Evolutionary conservation across 225 moss, liverwort and hornwort genomes (phyloP).

Genomic region (Climacium dendroides): DNA sequence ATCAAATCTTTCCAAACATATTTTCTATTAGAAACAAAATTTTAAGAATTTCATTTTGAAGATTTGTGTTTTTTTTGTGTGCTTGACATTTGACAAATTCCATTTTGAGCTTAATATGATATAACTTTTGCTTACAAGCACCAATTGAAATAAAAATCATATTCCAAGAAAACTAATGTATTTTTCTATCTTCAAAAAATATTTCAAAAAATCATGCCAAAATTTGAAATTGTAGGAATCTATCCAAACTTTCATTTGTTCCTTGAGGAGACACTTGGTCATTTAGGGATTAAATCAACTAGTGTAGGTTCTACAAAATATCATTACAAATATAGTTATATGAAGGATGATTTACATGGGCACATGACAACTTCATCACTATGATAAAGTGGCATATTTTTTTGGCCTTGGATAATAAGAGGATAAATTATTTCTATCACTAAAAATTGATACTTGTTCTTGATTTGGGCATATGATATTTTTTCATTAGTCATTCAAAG

Average conservation of each 20-base stretch:
- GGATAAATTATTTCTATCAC: too few species aligned
- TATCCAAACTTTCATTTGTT: neutral
- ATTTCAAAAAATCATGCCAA: too few species aligned
- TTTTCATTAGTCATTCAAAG: neutral
- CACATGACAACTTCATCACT: neutral
- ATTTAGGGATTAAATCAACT: neutral
- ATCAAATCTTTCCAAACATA: too few species aligned
- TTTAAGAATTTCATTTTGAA: neutral
- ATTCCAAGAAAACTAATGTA: neutral
- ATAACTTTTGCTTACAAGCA: neutral
- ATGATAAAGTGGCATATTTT: too few species aligned
- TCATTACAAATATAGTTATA: neutral
- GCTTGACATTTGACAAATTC: accelerated
- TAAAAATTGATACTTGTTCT: neutral
- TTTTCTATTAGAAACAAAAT: neutral
- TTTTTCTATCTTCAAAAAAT: too few species aligned
- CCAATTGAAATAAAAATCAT: neutral
- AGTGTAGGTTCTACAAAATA: neutral
- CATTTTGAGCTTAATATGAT: neutral
- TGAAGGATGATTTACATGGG: neutral
- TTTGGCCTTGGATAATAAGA: neutral
- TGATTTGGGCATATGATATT: accelerated
- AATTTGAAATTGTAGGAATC: too few species aligned
- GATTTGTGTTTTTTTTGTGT: neutral
- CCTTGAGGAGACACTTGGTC: accelerated